These are phyloP conservation scores for Echinochloa phyllopogon DNA, from an alignment of 176 grass and related monocot species.

Conservation along the genomic window DNA sequence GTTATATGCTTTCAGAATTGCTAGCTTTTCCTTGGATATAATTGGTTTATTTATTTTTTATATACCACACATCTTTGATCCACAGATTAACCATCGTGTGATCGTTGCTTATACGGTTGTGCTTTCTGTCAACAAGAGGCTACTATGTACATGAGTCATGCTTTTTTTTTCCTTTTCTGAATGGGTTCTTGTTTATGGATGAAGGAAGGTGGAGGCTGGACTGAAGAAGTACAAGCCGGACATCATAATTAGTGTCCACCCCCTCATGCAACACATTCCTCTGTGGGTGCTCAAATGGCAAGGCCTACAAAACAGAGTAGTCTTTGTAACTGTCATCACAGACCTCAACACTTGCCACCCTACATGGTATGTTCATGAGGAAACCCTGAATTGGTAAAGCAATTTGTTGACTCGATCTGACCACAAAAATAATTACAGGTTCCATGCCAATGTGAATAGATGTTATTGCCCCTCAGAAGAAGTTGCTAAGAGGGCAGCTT, in stretches of 20 bases:
- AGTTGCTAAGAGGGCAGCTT: constrained; percentile 88
- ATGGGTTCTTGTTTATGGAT: constrained; percentile 51
- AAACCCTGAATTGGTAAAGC: not conserved
- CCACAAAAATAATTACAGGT: constrained; percentile 58
- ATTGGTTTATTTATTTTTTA: constrained; percentile 9
- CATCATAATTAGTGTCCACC: constrained; percentile 99
- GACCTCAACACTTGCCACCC: constrained; percentile 98
- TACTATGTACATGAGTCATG: too few species aligned
- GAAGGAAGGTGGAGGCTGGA: constrained; percentile 98
- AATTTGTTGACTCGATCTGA: constrained; percentile 13
- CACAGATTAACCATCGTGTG: not conserved
- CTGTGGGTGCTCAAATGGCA: constrained; percentile 99
- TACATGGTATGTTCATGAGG: constrained; percentile 64
- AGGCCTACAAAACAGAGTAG: constrained; percentile 83
- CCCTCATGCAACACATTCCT: constrained; percentile 99
- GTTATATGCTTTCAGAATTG: constrained; percentile 28
- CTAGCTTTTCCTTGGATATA: not conserved
- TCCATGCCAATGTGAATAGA: constrained; percentile 90
- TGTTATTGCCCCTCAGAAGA: constrained; percentile 98
- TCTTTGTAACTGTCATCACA: constrained; percentile 92
- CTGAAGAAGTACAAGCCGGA: constrained; percentile 99
- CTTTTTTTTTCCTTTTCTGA: constrained; percentile 29
- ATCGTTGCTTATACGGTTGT: not conserved
- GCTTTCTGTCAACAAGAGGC: too few species aligned
- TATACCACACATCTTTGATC: not conserved